Evolutionary conservation across 352 stramenopile genomes (phyloP).

Genomic region (Phytophthora aleatoria): DNA sequence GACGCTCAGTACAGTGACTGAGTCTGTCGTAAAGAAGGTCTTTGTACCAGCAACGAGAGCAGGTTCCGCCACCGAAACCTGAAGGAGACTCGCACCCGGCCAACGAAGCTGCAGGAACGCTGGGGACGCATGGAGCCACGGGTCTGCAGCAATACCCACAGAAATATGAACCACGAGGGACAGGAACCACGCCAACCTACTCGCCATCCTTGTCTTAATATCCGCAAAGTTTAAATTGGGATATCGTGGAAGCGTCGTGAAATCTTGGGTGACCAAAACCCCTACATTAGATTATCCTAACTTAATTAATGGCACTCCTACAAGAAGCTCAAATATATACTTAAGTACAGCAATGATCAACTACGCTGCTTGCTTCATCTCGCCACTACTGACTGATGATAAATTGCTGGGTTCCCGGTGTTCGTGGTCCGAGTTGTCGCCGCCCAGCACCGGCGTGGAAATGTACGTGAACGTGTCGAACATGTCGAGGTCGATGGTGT

Average conservation of each 20-base stretch:
- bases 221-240: no score
- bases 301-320: conserved; percentile 29
- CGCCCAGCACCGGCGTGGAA: conserved; percentile 53
- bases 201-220: neutral
- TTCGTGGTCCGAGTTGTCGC: conserved; percentile 30
- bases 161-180: conserved; percentile 10
- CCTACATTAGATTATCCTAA: conserved; percentile 35
- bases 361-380: conserved; percentile 10
- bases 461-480: conserved; percentile 59
- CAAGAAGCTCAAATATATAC: conserved; percentile 21
- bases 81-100: conserved; percentile 35
- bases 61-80: conserved; percentile 36
- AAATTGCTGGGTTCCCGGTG: conserved; percentile 33
- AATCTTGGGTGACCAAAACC: conserved; percentile 22
- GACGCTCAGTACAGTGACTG: conserved; percentile 34
- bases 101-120: conserved; percentile 34
- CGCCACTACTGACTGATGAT: conserved; percentile 28
- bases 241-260: conserved; percentile 6
- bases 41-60: conserved; percentile 26
- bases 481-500: conserved; percentile 55
- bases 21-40: conserved; percentile 27
- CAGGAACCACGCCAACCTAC: conserved; percentile 10
- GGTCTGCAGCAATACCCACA: conserved; percentile 1
- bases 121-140: conserved; percentile 19
- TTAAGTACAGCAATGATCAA: neutral